Percentiles rank a stretch among this genome's conserved stretches.
These are phyloP conservation scores for Pseudogymnoascus sp. DNA, from an alignment of 2,329 filamentous ascomycete genomes.

Conservation along the genomic window DNA sequence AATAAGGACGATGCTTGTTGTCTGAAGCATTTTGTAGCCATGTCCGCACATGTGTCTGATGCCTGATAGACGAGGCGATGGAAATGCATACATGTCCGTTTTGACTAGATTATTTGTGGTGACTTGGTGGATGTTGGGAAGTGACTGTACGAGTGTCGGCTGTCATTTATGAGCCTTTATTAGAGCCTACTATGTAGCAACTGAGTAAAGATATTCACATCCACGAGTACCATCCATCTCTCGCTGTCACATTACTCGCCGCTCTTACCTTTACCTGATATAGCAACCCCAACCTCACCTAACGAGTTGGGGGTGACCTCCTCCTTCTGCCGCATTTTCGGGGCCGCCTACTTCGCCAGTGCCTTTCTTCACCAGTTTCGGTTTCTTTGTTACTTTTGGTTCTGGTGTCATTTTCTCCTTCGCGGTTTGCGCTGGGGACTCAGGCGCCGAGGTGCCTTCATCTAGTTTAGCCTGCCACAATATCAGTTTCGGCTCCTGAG, in stretches of 20 bases:
- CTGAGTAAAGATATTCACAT: not conserved
- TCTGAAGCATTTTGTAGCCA: not conserved
- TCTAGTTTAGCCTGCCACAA: constrained; percentile 14
- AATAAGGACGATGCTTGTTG: not conserved
- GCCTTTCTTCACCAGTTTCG: constrained; percentile 37
- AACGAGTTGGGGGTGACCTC: constrained; percentile 15
- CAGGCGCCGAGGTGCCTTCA: constrained; percentile 9
- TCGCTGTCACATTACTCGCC: not conserved
- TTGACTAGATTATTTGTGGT: not conserved
- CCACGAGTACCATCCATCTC: not conserved
- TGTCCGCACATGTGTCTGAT: not conserved
- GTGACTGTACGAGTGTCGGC: not conserved
- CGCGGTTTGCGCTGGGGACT: not conserved
- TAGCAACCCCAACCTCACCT: constrained; percentile 7
- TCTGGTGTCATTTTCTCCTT: constrained; percentile 7
- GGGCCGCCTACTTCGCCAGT: constrained; percentile 34
- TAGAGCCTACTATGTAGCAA: not conserved
- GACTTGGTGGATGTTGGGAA: not conserved
- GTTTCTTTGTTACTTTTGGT: constrained; percentile 30
- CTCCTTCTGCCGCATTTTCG: constrained; percentile 26
- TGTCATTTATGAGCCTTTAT: not conserved
- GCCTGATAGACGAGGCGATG: not conserved
- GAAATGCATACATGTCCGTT: not conserved
- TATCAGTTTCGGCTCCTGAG: constrained; percentile 11
- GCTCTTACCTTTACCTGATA: too few species aligned